Conservation (phyloP, 2,329 filamentous ascomycete species). For the Thelonectria discophora region DNA sequence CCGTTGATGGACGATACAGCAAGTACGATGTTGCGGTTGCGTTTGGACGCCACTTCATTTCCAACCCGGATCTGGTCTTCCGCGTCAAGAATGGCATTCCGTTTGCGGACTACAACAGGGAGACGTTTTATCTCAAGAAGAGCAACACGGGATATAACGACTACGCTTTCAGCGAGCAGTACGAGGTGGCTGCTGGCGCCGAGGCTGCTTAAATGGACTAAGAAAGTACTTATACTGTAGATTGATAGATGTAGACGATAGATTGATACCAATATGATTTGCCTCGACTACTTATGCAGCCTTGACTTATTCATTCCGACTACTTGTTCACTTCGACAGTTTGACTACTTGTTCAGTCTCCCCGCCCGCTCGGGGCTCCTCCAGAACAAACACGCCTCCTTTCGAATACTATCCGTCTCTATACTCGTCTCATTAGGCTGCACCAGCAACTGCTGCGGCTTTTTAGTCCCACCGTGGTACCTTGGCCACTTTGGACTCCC, state of each 20-base stretch:
- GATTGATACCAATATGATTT: too few relatives aligned
- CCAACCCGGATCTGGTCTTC: constrained; percentile 50
- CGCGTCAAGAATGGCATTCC: constrained; percentile 49
- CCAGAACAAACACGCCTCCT: constrained; percentile 48
- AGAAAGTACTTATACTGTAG: too few relatives aligned
- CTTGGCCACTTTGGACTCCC: constrained; percentile 33
- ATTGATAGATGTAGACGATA: background rate
- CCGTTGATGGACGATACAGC: constrained; percentile 39
- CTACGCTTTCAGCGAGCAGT: constrained; percentile 42
- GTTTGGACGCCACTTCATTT: constrained; percentile 48
- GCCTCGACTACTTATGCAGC: too few relatives aligned
- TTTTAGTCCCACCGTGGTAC: constrained; percentile 19
- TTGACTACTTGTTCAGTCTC: constrained; percentile 47
- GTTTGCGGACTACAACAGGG: constrained; percentile 50
- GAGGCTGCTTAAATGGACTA: constrained; percentile 9
- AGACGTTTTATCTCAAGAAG: constrained; percentile 50
- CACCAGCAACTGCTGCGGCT: constrained; percentile 45
- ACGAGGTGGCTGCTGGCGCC: background rate
- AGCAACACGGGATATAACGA: constrained; percentile 43
- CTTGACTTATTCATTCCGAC: too few relatives aligned
- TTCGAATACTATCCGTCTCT: constrained; percentile 47
- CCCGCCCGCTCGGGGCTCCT: constrained; percentile 47
- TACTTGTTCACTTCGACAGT: too few relatives aligned
- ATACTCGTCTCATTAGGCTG: constrained; percentile 44
- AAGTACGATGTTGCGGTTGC: constrained; percentile 41